Base-by-base conservation (phyloP, 371 early-diverging fungal genomes). In the Circinella minor region DNA sequence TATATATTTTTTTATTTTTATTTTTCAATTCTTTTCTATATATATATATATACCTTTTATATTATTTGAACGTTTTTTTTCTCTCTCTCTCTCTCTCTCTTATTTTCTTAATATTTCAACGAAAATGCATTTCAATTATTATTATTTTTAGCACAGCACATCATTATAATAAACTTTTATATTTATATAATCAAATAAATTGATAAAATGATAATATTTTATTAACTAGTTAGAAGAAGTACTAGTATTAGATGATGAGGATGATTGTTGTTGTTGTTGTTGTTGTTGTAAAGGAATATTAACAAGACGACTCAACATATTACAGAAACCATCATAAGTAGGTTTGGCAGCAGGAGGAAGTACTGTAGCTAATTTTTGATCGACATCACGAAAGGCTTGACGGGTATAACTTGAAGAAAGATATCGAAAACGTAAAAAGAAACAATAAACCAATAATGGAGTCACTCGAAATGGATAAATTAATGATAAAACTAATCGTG, bases 351-450 rank as follows among this genome's bases (percentile, higher is more conserved):
- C 10, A 27, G 36, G 51, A 15, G 65, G 65, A 34, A 65, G 48
- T 6, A 36, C 11, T 14, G 65, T 14, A 18, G 9, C 17, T 14
- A 65, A n/a, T 36, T 49, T 65, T 5, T n/a, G 17, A 38, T 65
- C 54, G 17, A 65, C 51, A 54, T 65, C 65, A 38, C 34, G 54
- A 38, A 65, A 65, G 5, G 54, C 65, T 36, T 46, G 36, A 13
- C 65, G 65, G 46, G 65, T 65, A 65, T 51, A 65, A 20, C 49
- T n/a, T 1, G 14, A 36, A 4, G 65, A 65, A 18, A 65, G 54
- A 17, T 65, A 65, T 49, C 65, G 65, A 17, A 36, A 65, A 27
- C 65, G 47, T 18, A 65, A 38, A 65, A 65, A 65, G 65, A 49
- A 36, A 14, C 49, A 36, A 13, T 51, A 38, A 7, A 48, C 54